Base-by-base conservation (phyloP, 495 filamentous ascomycete species). In the Trichoderma reesei region DNA sequence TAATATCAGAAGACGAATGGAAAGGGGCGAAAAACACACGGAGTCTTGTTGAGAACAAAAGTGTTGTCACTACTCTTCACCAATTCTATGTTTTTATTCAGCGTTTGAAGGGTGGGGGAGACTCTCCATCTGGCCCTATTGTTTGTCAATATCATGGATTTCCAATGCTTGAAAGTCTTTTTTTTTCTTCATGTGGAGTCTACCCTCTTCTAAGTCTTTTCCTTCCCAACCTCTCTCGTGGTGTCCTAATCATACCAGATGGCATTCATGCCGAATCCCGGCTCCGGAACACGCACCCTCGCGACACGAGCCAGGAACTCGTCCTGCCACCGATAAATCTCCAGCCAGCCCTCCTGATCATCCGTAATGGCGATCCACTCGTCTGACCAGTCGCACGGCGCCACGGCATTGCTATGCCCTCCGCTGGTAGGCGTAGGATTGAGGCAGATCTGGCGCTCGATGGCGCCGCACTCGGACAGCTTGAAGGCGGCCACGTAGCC, bases 251-350 rank as follows among this genome's bases (percentile, higher is more conserved):
- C 88, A 73, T 91, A 92, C 90, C 89, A 93, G 68, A 92, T 90
- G 39, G 89, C 90, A 77, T 94, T 92, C 90, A 92, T 92, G 1
- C 88, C 88, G 74, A 92, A 92, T 60, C 90, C 90, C 54, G 86
- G 87, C 76, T 94, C 89, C 14, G 85, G 83, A 62, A 94, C 86
- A 68, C 88, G 83, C 65, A 86, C 81, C 63, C 87, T 79, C 20
- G 89, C 90, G 37, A 92, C 89, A 18, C 90, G 79, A 11, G 83
- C 85, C 63, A 94, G 69, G 67, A 86, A 89, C 80, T 91, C 90
- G 44, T 91, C 87, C 67, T 84, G 78, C 85, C 88, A 94, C 41
- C 89, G 78, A 69, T 92, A 92, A 67, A 94, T 90, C 79, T 92
- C 90, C n/a, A 94, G 72, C 74, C 86, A 91, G 4, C 90, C 90